Evolutionary conservation across 2,329 filamentous ascomycete species (phyloP), one percentile per base, ranked within the genome.

Genomic region (Scytalidium sp.): DNA sequence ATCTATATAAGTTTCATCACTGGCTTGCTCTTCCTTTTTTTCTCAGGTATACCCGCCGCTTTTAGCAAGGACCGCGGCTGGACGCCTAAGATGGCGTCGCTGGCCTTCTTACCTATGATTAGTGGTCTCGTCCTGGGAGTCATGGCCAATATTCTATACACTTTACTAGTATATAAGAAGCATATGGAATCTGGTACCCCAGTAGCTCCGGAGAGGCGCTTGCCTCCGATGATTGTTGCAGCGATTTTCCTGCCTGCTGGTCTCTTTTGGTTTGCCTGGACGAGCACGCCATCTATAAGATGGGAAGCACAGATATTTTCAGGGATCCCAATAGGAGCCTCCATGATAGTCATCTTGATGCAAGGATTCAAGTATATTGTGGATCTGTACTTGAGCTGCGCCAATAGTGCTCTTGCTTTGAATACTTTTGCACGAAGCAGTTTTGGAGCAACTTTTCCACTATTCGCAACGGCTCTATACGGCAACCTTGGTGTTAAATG

Each of bases 191-290:
- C 7, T 29, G 25, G 25, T 29, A 13, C 25, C 2, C 64, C 60
- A 0, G 74, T 79, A 2, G 70, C 74, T 29, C 25, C 25, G 7
- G 25, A 29, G 25, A 29, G 25, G 13, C 2, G 74, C 68, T 13
- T 84, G 0, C 82, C 81, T 0, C 66, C 83, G 2, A 77, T 83
- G 64, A 57, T 79, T 11, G 66, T 78, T 0, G 77, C 75, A 0
- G 80, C 88, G 0, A 64, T 93, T 1, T 71, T 88, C 2, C 81
- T 87, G 0, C 86, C 90, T 0, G 64, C 87, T 3, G 90, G 90
- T 19, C 84, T 95, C 67, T 79, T 96, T 32, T 85, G 84, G 64
- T 96, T 96, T 61, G 82, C 88, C 0, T 95, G 89, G 90, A 94
- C 90, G 0, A 90, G 85, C 55, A 80, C 90, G 0, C 90, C 90